Conservation (phyloP, 495 filamentous ascomycete genomes). For the Annulohypoxylon nitens region DNA sequence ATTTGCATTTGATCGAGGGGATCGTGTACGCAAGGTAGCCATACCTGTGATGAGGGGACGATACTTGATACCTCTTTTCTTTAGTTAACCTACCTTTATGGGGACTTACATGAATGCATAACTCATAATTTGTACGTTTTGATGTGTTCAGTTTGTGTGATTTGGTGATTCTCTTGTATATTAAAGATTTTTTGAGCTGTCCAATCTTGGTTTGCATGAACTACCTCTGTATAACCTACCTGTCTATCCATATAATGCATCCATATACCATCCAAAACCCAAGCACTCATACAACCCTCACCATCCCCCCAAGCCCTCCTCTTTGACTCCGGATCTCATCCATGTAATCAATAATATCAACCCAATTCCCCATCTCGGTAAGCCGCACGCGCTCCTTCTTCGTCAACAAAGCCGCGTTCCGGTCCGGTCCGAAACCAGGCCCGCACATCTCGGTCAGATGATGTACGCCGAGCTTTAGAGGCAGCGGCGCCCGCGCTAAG, state of each 20-base stretch:
- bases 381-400: constrained; percentile 66
- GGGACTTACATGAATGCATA: constrained; percentile 25
- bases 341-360: constrained; percentile 72
- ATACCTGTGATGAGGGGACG: constrained; percentile 12
- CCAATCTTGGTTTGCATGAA: too few species aligned
- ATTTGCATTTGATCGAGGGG: constrained; percentile 14
- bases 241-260: too few species aligned
- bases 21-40: constrained; percentile 17
- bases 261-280: not conserved
- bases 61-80: constrained; percentile 1
- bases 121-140: not conserved
- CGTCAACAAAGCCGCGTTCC: constrained; percentile 58
- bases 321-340: constrained; percentile 60
- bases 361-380: constrained; percentile 64
- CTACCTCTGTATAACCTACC: too few species aligned
- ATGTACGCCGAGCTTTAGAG: constrained; percentile 70
- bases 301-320: constrained; percentile 37
- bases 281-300: constrained; percentile 22
- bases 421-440: constrained; percentile 62
- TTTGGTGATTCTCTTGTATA: not conserved
- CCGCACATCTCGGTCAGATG: constrained; percentile 74
- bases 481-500: constrained; percentile 65
- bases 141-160: not conserved
- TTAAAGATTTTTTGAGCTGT: not conserved
- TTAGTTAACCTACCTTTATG: constrained; percentile 13